phyloP scores from a whole-genome alignment of 352 stramenopile species.

The Globisporangium megalacanthum region DNA sequence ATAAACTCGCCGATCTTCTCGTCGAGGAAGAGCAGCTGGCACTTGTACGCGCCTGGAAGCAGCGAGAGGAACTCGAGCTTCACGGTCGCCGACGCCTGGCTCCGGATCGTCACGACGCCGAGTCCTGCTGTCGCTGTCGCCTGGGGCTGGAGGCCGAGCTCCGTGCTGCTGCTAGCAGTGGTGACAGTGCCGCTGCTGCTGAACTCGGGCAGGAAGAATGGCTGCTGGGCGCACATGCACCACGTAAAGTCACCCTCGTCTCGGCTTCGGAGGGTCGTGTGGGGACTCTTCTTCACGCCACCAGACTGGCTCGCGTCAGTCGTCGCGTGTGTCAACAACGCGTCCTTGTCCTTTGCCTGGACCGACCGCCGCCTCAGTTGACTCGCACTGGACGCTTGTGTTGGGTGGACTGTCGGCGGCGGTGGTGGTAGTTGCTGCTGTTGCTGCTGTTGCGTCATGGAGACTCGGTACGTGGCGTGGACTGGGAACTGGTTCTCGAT shows the following conservation, averaged over 20 bases:
- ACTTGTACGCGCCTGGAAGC: constrained; percentile 83
- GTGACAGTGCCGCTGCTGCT: constrained; percentile 14
- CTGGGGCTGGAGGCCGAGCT: constrained; percentile 8
- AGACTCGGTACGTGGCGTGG: constrained; percentile 66
- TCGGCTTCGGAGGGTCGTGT: constrained; percentile 15
- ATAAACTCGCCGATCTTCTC: constrained; percentile 92
- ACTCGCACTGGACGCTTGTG: too few species aligned
- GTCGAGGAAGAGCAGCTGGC: constrained; percentile 89
- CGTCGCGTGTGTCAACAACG: too few species aligned
- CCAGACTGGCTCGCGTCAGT: background rate
- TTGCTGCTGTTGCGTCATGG: constrained; percentile 50
- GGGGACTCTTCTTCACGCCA: background rate
- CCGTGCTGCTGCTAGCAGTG: constrained; percentile 5
- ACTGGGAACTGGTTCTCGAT: constrained; percentile 87
- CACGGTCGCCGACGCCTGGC: constrained; percentile 51
- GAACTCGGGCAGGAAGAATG: constrained; percentile 74
- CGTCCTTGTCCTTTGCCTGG: constrained; percentile 7
- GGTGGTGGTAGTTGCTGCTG: background rate
- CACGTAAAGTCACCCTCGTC: constrained; percentile 43
- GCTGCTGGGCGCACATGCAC: constrained; percentile 61
- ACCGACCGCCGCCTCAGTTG: background rate
- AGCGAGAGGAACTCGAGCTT: constrained; percentile 89
- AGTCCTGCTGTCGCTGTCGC: constrained; percentile 6
- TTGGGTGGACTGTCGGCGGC: background rate
- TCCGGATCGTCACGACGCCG: constrained; percentile 38